Percentiles rank a stretch among this genome's conserved stretches.
These are phyloP conservation scores for Populus tomentosa DNA, from an alignment of 441 rosid genomes.

Conservation along the genomic window DNA sequence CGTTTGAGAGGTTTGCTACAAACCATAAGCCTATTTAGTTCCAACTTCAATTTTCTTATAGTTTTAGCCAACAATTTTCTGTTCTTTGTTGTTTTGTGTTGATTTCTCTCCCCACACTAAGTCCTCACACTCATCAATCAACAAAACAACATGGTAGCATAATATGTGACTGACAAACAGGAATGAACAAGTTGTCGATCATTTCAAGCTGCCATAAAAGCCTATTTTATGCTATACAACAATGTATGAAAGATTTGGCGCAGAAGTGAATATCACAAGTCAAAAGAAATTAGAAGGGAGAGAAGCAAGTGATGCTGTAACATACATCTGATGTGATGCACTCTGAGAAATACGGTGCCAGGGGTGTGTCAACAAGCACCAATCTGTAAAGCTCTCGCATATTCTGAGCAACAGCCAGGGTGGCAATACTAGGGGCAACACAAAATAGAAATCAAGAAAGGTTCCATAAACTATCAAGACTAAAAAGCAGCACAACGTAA, in stretches of 20 bases:
- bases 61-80: not conserved
- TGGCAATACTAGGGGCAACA: constrained; percentile 62
- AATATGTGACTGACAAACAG: not conserved
- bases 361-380: constrained; percentile 96
- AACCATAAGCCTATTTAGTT: not conserved
- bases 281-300: constrained; percentile 3
- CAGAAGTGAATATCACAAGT: not conserved
- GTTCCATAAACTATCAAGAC: not conserved
- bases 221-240: not conserved
- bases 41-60: not conserved
- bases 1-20: not conserved
- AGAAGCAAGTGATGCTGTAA: not conserved
- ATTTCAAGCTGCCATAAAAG: not conserved
- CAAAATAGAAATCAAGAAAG: constrained; percentile 1
- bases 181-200: not conserved
- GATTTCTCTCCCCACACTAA: not conserved
- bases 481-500: not conserved
- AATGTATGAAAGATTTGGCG: not conserved
- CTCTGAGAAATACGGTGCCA: constrained; percentile 97
- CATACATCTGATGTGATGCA: constrained; percentile 93
- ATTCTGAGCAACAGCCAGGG: constrained; percentile 97
- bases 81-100: not conserved
- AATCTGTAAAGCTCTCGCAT: constrained; percentile 94
- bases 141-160: not conserved
- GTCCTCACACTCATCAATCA: not conserved